phyloP scores from a whole-genome alignment of 176 grass and related monocot species.

The Chrysopogon serrulatus region DNA sequence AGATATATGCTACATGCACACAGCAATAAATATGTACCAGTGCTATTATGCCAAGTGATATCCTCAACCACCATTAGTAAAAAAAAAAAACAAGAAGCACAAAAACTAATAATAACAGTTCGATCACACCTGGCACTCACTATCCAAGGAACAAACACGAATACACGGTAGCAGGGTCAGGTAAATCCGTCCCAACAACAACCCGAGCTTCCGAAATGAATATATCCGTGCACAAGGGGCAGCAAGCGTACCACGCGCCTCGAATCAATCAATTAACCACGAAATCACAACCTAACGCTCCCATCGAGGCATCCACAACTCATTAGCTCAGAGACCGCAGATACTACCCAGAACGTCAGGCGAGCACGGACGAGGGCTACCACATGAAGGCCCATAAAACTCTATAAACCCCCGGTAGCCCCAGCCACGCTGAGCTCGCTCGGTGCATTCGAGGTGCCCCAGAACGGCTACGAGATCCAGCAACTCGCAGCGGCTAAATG shows the following conservation, averaged over 20 bases:
- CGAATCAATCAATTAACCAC: background rate
- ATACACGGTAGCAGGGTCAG: background rate
- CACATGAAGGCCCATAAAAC: background rate
- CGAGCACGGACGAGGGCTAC: background rate
- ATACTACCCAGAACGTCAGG: background rate
- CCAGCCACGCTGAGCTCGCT: background rate
- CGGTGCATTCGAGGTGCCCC: background rate
- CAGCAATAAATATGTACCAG: background rate
- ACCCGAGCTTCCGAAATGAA: background rate
- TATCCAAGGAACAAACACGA: background rate
- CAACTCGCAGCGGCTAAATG: background rate
- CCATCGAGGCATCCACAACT: background rate
- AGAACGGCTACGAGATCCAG: background rate
- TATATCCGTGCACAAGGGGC: background rate
- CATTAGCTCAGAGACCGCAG: background rate
- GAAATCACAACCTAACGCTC: background rate
- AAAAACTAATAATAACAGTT: background rate
- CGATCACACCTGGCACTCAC: background rate
- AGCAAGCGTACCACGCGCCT: background rate
- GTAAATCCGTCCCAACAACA: background rate
- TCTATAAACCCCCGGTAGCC: background rate
- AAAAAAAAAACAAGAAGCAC: background rate
- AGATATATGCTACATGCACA: background rate
- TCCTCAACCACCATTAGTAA: background rate
- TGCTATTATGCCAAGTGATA: background rate